Base-by-base conservation (phyloP, 1,139 yeast genomes). In the Hemisphaericaspora subhashii region DNA sequence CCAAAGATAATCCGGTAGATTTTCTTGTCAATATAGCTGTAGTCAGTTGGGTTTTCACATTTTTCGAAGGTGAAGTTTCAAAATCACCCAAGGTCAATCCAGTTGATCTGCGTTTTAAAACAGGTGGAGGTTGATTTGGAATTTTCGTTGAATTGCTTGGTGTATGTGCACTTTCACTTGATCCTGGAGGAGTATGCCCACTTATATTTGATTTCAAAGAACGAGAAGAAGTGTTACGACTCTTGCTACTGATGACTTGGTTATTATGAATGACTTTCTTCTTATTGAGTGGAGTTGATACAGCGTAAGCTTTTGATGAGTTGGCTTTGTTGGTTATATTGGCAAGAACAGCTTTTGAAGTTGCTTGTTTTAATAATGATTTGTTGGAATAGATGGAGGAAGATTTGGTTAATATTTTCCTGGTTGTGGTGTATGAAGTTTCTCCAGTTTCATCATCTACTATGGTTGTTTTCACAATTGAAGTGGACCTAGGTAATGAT, bases 401-500 rank as follows among this genome's bases (percentile, higher is more conserved):
- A 3, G 65, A 57, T 14, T 53, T 48, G 0, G 57, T 52, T 3
- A 60, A 41, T 35, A 52, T 52, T 36, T 56, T 55, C 23, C 54
- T 49, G 1, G 44, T 45, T 3, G 42, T 44, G 10, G 33, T 33
- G 7, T 61, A 50, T 3, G 60, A 53, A 23, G 48, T 51, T 40
- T 62, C 66, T 7, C 67, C 68, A 3, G 65, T 60, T 5, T 39
- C 40, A 22, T 55, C 55, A 44, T 64, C 64, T 31, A 54, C 51
- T 4, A 56, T 50, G 0, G 74, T 72, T 1, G 82, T 76, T 38
- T 66, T 74, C n/a, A 69, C 64, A 36, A 66, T 64, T 30, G 79
- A 70, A 8, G 71, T 64, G 2, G 81, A 72, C 45, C 72, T 63
- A 24, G 78, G 74, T 42, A 73, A 53, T 4, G 65, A 48, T 24